Conservation (phyloP, 2,329 filamentous ascomycete species). For the Neopestalotiopsis rosae region DNA sequence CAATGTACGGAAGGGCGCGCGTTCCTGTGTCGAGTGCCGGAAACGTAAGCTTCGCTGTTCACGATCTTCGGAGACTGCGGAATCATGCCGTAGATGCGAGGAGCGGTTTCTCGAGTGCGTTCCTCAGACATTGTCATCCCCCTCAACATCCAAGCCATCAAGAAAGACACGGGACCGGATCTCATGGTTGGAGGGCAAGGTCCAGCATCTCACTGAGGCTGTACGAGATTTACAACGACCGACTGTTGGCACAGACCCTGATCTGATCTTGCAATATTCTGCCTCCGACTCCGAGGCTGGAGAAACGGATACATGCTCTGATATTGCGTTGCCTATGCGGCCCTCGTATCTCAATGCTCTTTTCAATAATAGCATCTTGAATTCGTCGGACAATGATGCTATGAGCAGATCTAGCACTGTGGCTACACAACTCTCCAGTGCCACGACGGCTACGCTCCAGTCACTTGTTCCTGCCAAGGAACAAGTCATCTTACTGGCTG, state of each 20-base stretch:
- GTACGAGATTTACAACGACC: background rate
- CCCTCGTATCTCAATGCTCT: conserved; percentile 7
- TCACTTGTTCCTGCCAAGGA: background rate
- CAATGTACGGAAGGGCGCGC: conserved; percentile 3
- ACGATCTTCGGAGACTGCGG: background rate
- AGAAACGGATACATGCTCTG: background rate
- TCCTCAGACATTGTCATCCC: background rate
- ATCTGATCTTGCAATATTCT: background rate
- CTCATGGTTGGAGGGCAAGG: background rate
- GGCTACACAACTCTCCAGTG: background rate
- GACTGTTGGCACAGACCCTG: background rate
- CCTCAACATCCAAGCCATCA: background rate
- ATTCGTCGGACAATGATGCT: background rate
- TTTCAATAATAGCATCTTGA: conserved; percentile 8
- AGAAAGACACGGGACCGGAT: background rate
- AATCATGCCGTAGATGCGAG: background rate
- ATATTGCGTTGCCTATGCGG: background rate
- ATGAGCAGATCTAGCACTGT: background rate
- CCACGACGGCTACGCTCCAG: background rate
- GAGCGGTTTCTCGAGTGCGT: background rate
- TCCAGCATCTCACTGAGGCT: background rate
- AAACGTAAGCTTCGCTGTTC: conserved; percentile 8
- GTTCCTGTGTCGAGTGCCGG: conserved; percentile 5
- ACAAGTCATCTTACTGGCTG: background rate
- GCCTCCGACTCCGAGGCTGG: background rate